phyloP scores from a whole-genome alignment of 805 yeast genomes.

The Saccharomycopsis lassenensis region DNA sequence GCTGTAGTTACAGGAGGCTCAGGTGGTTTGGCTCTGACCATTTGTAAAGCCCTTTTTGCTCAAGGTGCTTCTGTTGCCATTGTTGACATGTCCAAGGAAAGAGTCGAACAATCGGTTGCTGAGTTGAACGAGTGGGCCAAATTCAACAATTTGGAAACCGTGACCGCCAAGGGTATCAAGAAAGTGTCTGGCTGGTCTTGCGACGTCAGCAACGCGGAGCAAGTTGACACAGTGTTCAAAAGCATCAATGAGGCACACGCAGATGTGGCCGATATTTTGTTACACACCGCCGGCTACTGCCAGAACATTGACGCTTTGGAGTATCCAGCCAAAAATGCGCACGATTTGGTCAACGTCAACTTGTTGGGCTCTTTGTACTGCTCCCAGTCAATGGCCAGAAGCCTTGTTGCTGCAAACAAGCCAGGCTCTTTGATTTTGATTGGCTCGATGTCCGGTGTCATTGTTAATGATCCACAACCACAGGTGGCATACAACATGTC shows the following conservation, averaged over 20 bases:
- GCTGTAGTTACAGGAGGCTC: conserved; percentile 76
- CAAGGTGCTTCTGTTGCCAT: conserved; percentile 73
- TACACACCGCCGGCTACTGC: conserved; percentile 80
- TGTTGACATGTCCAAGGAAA: conserved; percentile 56
- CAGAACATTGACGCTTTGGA: conserved; percentile 72
- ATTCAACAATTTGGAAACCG: conserved; percentile 25
- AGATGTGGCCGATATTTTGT: conserved; percentile 49
- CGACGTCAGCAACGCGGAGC: conserved; percentile 52
- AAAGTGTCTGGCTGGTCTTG: conserved; percentile 37
- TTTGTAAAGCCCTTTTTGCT: conserved; percentile 56
- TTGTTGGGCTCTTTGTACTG: conserved; percentile 66
- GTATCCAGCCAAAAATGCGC: conserved; percentile 63
- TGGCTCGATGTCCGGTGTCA: conserved; percentile 73
- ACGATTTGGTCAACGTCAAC: conserved; percentile 58
- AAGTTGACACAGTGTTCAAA: conserved; percentile 45
- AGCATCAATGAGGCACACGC: conserved; percentile 49
- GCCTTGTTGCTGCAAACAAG: conserved; percentile 41
- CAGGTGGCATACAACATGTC: conserved; percentile 77
- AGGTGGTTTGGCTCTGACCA: conserved; percentile 61
- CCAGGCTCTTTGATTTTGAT: conserved; percentile 56
- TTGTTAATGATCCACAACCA: conserved; percentile 71
- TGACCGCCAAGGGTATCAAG: conserved; percentile 22
- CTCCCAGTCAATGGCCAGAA: conserved; percentile 62
- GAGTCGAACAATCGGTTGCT: conserved; percentile 42
- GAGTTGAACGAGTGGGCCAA: conserved; percentile 38